Base-by-base conservation (phyloP, 2,329 filamentous ascomycete genomes). In the Rhinocladiella similis region DNA sequence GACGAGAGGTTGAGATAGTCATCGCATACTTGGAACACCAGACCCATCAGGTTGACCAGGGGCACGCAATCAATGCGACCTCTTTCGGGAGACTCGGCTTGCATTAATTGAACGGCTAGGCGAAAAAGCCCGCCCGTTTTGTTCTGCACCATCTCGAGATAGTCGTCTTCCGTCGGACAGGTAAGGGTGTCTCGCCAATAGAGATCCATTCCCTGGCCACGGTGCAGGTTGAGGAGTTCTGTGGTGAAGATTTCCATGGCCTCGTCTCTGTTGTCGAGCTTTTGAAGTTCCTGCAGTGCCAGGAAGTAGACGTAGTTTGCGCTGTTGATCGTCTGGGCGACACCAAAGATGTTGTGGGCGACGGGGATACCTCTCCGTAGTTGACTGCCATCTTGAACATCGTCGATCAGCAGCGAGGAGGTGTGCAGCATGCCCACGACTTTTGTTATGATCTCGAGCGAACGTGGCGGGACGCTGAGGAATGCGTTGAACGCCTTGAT, bases 1-100 rank as follows among this genome's bases (percentile, higher is more conserved):
- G 68, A 72, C 27, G 81, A 83, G 42, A 99, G 84, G 72, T 97
- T 97, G 72, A 91, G 85, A 76, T 96, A 96, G 80, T 99, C 94
- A 77, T 79, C 75, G 59, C 75, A 76, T 53, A 78, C 76, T 57
- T 78, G 75, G 56, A 77, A 77, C 35, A 76, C 72, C 20, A 77
- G 64, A 0, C 75, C 75, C 67, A 77, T 69, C 43, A 76, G 64
- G 54, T 76, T 95, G 68, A 95, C 90, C 16, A 99, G 84, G 16
- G 90, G 68, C 14, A 76, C 73, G 50, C 74, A 76, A 59, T 79
- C 74, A 47, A 68, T 65, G 13, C 50, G 47, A 9, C 54, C 56
- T 5, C 53, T 60, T 47, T 64, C 64, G 9, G 58, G 47, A 27
- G 61, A 68, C 53, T 76, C 73, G 3, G 72, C 72, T 57, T 75